Percentiles rank a stretch among this genome's conserved stretches.
These are phyloP conservation scores for Carex pumila DNA, from an alignment of 176 grass and related monocot species.

Conservation along the genomic window DNA sequence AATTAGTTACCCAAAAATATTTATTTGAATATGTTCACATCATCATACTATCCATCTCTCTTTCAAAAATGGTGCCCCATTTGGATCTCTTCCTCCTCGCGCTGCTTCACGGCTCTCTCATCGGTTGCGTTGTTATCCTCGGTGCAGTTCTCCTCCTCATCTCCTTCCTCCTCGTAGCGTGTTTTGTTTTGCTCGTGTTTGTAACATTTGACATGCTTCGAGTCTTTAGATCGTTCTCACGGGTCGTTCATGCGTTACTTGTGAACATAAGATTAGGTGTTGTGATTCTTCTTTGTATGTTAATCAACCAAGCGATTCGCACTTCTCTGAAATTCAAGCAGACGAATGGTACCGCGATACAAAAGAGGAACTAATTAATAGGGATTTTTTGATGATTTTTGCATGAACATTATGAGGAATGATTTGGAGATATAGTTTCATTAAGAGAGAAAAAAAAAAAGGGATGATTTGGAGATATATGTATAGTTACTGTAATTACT, in stretches of 20 bases:
- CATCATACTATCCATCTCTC: not conserved
- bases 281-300: conserved; percentile 32
- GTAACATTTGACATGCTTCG: conserved; percentile 12
- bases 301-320: conserved; percentile 17
- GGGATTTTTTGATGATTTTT: not conserved
- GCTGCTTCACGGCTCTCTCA: conserved; percentile 33
- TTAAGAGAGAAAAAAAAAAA: not conserved
- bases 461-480: not conserved
- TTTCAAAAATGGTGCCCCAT: conserved; percentile 28
- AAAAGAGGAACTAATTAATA: not conserved
- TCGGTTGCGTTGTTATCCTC: conserved; percentile 28
- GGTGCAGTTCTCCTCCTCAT: conserved; percentile 24
- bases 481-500: not conserved
- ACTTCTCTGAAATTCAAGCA: not conserved
- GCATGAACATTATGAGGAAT: not conserved
- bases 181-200: conserved; percentile 27
- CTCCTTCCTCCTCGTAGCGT: conserved; percentile 3
- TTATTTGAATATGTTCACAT: not conserved
- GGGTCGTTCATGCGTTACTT: not conserved
- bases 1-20: not conserved
- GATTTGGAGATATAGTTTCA: not conserved
- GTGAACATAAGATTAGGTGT: conserved; percentile 43
- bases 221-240: not conserved
- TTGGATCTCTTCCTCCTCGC: conserved; percentile 58
- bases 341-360: not conserved